phyloP scores from a whole-genome alignment of 2,329 filamentous ascomycete species.

The Sporothrix euskadiensis region DNA sequence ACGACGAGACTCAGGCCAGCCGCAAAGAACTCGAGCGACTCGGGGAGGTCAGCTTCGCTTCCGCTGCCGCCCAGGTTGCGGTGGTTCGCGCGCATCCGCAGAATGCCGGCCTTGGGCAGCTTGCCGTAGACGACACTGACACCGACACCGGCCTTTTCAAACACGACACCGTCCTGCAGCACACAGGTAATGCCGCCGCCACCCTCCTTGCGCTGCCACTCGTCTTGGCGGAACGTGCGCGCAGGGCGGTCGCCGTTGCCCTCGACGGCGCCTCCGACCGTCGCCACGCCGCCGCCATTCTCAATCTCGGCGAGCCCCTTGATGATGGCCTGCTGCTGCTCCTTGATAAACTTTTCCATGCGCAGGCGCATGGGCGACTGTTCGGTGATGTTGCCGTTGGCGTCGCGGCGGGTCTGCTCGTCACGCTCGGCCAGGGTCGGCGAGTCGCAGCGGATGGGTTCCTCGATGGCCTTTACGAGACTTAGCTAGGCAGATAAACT shows the following conservation, averaged over 20 bases:
- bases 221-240: conserved; percentile 69
- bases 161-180: conserved; percentile 92
- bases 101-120: conserved; percentile 81
- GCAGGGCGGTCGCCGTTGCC: conserved; percentile 51
- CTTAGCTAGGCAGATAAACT: not conserved
- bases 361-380: conserved; percentile 93
- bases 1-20: conserved; percentile 90
- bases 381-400: conserved; percentile 62
- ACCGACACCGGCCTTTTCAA: conserved; percentile 96
- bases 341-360: conserved; percentile 95
- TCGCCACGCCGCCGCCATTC: conserved; percentile 30
- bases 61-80: conserved; percentile 71
- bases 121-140: conserved; percentile 93
- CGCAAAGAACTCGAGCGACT: conserved; percentile 91
- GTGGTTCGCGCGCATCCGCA: conserved; percentile 92
- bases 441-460: conserved; percentile 55
- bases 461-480: conserved; percentile 44
- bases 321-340: conserved; percentile 87
- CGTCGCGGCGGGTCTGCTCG: conserved; percentile 74
- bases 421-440: conserved; percentile 84
- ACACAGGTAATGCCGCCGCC: conserved; percentile 94
- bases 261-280: conserved; percentile 26
- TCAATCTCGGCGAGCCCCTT: conserved; percentile 72
- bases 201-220: conserved; percentile 83
- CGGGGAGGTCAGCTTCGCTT: conserved; percentile 54